These are phyloP conservation scores for Fomitopsis serialis DNA, from an alignment of 768 basidiomycete genomes.

Conservation along the genomic window DNA sequence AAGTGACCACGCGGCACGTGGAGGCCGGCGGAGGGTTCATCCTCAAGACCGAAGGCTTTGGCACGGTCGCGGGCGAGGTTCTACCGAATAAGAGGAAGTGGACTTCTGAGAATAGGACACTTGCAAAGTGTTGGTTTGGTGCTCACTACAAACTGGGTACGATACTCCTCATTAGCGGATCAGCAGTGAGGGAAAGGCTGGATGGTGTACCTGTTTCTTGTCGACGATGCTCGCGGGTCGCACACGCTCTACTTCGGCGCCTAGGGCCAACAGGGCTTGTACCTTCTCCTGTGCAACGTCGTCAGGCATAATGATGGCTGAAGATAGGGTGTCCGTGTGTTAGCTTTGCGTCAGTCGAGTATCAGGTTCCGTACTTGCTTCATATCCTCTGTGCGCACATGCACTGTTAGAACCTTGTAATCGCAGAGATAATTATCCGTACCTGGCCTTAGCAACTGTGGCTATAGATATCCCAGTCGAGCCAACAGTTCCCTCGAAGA, in stretches of 20 bases:
- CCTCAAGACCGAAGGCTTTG: conserved; percentile 54
- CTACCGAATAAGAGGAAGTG: no score
- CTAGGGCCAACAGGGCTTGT: conserved; percentile 73
- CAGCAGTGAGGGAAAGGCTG: conserved; percentile 9
- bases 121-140: neutral
- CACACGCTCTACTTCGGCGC: conserved; percentile 85
- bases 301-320: conserved; percentile 88
- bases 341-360: conserved; percentile 2
- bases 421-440: conserved; percentile 10
- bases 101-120: no score
- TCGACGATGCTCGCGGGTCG: conserved; percentile 96
- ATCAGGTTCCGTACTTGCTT: conserved; percentile 53
- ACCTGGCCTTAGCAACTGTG: conserved; percentile 86
- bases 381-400: conserved; percentile 63
- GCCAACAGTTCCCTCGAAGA: conserved; percentile 97
- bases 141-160: neutral
- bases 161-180: neutral
- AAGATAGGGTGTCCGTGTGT: neutral
- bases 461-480: conserved; percentile 96
- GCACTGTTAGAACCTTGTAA: neutral
- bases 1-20: conserved; percentile 8
- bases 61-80: conserved; percentile 86
- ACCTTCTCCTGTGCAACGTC: conserved; percentile 92
- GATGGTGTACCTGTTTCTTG: conserved; percentile 73
- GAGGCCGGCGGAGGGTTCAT: conserved; percentile 15